phyloP scores from a whole-genome alignment of 2,329 filamentous ascomycete species.

The Hypoxylon sp. region DNA sequence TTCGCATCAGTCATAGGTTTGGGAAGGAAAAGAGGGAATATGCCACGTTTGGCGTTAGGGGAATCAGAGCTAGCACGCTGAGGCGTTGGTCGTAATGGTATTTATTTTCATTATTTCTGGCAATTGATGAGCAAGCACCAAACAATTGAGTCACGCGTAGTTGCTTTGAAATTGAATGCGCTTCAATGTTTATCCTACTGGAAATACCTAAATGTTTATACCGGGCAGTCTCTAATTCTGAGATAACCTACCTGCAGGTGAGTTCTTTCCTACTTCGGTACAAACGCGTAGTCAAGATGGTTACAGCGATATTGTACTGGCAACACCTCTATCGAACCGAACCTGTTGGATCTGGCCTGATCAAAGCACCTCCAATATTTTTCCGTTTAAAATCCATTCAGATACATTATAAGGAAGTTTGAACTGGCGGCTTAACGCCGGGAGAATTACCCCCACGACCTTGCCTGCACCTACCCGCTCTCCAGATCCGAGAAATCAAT shows the following conservation, averaged over 20 bases:
- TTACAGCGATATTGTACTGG: no score
- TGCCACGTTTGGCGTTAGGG: constrained; percentile 5
- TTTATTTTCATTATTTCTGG: not conserved
- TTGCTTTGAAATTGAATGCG: no score
- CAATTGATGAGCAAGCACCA: not conserved
- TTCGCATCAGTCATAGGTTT: not conserved
- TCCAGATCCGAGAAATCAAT: not conserved
- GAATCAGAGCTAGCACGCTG: constrained; percentile 17
- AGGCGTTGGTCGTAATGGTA: constrained; percentile 13
- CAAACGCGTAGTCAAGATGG: no score
- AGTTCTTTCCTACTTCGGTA: not conserved
- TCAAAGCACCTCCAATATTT: not conserved
- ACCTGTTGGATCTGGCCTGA: not conserved
- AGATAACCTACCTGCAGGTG: not conserved
- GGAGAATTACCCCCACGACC: not conserved
- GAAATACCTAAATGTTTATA: no score
- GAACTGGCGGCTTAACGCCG: not conserved
- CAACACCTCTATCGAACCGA: not conserved
- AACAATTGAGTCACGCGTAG: not conserved
- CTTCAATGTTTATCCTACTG: not conserved
- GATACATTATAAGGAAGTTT: not conserved
- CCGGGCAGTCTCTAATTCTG: no score
- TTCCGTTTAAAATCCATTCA: not conserved
- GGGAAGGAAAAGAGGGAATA: constrained; percentile 6
- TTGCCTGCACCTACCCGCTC: not conserved